Conservation (phyloP, 2,329 filamentous ascomycete genomes). For the Exophiala aquamarina region DNA sequence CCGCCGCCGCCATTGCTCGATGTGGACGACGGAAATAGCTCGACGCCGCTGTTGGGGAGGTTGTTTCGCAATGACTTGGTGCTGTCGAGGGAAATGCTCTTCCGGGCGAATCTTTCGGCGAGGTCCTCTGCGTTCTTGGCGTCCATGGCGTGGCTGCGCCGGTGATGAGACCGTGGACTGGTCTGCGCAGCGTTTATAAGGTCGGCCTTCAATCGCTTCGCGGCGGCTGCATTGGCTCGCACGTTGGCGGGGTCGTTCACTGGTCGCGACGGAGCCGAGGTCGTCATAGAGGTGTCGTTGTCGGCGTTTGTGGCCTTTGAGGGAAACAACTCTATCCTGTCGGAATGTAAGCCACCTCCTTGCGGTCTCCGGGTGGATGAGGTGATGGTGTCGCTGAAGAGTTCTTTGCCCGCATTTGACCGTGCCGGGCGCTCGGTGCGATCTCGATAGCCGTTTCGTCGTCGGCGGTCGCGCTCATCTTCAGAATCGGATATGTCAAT, state of each 20-base stretch:
- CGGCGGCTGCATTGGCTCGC: constrained; percentile 28
- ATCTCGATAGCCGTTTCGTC: constrained; percentile 42
- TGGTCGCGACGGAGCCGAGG: constrained; percentile 43
- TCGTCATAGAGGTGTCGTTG: constrained; percentile 17
- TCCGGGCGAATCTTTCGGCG: constrained; percentile 32
- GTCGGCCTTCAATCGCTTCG: constrained; percentile 52
- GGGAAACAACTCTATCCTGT: constrained; percentile 46
- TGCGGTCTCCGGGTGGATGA: constrained; percentile 28
- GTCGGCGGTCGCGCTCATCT: constrained; percentile 35
- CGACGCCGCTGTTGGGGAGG: constrained; percentile 34
- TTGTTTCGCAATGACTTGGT: constrained; percentile 24
- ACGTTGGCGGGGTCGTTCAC: constrained; percentile 34
- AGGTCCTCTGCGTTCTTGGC: constrained; percentile 55
- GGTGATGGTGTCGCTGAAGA: constrained; percentile 54
- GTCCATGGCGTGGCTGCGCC: constrained; percentile 54
- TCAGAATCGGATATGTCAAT: constrained; percentile 41
- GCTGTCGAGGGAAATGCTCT: constrained; percentile 28
- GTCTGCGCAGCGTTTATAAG: constrained; percentile 51
- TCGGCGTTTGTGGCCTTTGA: constrained; percentile 30
- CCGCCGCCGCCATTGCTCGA: constrained; percentile 33
- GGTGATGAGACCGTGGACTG: constrained; percentile 40
- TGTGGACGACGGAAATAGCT: constrained; percentile 34
- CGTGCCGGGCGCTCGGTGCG: constrained; percentile 38
- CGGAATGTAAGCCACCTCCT: constrained; percentile 17
- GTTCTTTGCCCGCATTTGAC: constrained; percentile 51